Percentiles rank a stretch among this genome's conserved stretches.
phyloP scores from a whole-genome alignment of 352 stramenopile species.

The Phytophthora boehmeriae region DNA sequence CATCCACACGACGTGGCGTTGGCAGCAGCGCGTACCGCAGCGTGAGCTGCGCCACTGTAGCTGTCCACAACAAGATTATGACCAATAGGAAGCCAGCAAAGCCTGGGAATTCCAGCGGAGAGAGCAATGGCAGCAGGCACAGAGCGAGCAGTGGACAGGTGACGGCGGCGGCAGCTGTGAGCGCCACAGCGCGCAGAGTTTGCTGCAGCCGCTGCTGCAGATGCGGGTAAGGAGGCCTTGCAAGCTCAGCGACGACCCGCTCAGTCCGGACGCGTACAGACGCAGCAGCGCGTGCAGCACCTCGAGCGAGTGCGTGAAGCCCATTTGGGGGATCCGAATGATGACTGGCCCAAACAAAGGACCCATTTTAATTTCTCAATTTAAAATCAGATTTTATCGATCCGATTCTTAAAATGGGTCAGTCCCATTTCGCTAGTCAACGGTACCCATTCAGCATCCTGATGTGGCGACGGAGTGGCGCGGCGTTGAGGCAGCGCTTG shows the following conservation, averaged over 20 bases:
- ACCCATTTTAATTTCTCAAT: too few relatives aligned
- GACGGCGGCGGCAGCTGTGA: slow-evolving; percentile 31
- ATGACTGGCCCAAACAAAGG: too few relatives aligned
- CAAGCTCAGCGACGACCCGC: slow-evolving; percentile 6
- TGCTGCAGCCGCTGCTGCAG: slow-evolving; percentile 66
- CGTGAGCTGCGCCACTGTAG: slow-evolving; percentile 39
- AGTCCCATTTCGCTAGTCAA: too few relatives aligned
- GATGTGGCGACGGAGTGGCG: slow-evolving; percentile 53
- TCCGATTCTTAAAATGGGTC: too few relatives aligned
- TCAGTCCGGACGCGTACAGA: slow-evolving; percentile 23
- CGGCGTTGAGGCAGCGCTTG: slow-evolving; percentile 46
- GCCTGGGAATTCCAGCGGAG: slow-evolving; percentile 39
- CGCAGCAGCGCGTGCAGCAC: slow-evolving; percentile 50
- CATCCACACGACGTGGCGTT: slow-evolving; percentile 26
- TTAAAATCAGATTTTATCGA: too few relatives aligned
- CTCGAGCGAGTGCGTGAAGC: slow-evolving; percentile 54
- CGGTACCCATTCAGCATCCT: too few relatives aligned
- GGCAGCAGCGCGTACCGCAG: slow-evolving; percentile 56
- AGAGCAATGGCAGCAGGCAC: slow-evolving; percentile 34
- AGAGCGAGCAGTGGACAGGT: slow-evolving; percentile 34
- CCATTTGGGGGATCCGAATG: slow-evolving; percentile 33
- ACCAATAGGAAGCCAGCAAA: slow-evolving; percentile 33
- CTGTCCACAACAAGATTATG: slow-evolving; percentile 18
- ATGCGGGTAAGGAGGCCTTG: slow-evolving; percentile 39
- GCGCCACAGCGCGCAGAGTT: slow-evolving; percentile 48